Percentiles rank a stretch among this genome's conserved stretches.
These are phyloP conservation scores for Diddensiella santjacobensis DNA, from an alignment of 805 yeast species.

Conservation along the genomic window DNA sequence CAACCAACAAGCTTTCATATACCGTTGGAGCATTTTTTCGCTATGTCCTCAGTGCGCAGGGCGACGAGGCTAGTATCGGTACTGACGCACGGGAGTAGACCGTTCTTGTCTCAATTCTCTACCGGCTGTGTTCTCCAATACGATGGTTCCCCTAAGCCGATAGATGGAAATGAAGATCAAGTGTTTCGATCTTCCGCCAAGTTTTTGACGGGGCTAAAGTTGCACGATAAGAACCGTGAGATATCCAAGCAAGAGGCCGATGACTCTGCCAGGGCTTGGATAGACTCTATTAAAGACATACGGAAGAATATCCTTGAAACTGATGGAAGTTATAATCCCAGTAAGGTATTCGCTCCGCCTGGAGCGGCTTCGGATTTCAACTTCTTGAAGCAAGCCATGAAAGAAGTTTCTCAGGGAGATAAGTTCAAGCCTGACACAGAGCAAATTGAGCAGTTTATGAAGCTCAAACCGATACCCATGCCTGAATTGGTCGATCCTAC, in stretches of 20 bases:
- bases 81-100: too few relatives aligned
- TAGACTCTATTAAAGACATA: conserved; percentile 38
- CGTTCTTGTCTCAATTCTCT: too few relatives aligned
- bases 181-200: conserved; percentile 18
- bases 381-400: conserved; percentile 30
- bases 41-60: too few relatives aligned
- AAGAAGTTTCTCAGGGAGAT: conserved; percentile 9
- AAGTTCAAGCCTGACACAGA: conserved; percentile 48
- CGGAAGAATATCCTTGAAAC: conserved; percentile 35
- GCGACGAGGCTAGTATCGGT: too few relatives aligned
- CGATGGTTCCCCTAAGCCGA: not conserved
- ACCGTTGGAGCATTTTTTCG: too few relatives aligned
- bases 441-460: conserved; percentile 57
- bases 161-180: not conserved
- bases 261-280: conserved; percentile 41
- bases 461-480: conserved; percentile 47
- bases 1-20: too few relatives aligned
- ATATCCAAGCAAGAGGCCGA: conserved; percentile 30
- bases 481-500: conserved; percentile 68
- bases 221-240: conserved; percentile 8
- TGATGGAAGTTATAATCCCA: conserved; percentile 37
- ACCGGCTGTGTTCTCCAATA: too few relatives aligned
- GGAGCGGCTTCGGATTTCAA: conserved; percentile 34
- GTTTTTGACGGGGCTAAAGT: conserved; percentile 18
- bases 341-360: conserved; percentile 40